Evolutionary conservation across 2,329 filamentous ascomycete genomes (phyloP), one percentile per base, ranked within the genome.

Genomic region (Cercospora sesami): DNA sequence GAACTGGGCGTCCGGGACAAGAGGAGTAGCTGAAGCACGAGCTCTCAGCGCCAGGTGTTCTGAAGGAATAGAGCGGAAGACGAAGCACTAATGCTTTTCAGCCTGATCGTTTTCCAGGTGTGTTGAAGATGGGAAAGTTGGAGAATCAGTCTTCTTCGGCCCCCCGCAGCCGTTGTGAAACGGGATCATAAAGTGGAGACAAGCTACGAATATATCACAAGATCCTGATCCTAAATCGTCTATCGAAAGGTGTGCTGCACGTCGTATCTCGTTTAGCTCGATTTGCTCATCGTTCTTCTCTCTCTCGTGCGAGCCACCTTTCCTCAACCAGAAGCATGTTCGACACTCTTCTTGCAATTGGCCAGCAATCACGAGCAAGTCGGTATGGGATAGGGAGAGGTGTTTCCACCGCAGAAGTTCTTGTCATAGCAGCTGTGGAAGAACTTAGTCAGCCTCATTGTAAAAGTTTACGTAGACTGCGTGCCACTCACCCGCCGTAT

Each of bases 391-490:
- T 64, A 70, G 1, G 68, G 67, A 9, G 61, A 63, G 12, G 69
- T 66, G 14, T 65, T 73, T 9, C 71, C 73, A 45, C 67, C 63
- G 67, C 73, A 74, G 60, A 61, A 66, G 65, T 74, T 71, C 58
- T 66, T 68, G 33, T 74, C 71, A 53, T 72, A 73, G 26, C 69
- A 71, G n/a, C 73, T 74, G 59, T 7, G 8, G 2, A n/a, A 16
- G 12, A 6, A 36, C 21, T 9, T 16, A 42, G 36, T 42, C 16
- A 42, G 7, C 36, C 36, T 42, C 16, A 16, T 42, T 3, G 16
- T 42, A 16, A 6, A 42, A 42, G 3, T 42, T 4, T n/a, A 8
- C 36, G 1, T 42, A 42, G 16, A 42, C 36, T 7, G 36, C 0
- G 5, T 8, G 16, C 16, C 7, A 66, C 72, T 68, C 39, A 74